A percentile compares a stretch with the other conserved stretches of the same genome.
These are phyloP conservation scores for Stagonosporopsis rhizophila DNA, from an alignment of 2,329 filamentous ascomycete species.

Conservation along the genomic window DNA sequence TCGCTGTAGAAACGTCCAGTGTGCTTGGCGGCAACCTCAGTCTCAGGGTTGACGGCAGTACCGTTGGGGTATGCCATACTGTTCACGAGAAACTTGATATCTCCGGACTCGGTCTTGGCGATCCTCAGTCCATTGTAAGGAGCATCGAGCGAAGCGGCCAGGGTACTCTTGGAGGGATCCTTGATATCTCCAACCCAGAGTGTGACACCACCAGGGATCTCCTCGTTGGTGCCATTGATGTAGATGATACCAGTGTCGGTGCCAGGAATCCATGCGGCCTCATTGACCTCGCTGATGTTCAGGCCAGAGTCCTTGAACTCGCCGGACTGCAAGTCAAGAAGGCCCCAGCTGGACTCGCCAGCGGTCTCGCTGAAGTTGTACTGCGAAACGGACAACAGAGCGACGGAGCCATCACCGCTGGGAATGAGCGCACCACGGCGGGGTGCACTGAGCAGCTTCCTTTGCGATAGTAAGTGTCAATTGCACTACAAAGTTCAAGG, in stretches of 20 bases:
- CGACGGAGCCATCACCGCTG: conserved; percentile 68
- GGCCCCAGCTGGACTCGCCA: conserved; percentile 63
- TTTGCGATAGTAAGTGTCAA: conserved; percentile 19
- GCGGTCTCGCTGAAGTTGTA: conserved; percentile 80
- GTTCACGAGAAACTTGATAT: conserved; percentile 58
- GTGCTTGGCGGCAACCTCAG: conserved; percentile 64
- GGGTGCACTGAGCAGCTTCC: conserved; percentile 71
- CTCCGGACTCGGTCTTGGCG: conserved; percentile 48
- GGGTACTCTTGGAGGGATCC: conserved; percentile 35
- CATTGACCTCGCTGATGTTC: conserved; percentile 43
- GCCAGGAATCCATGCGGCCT: conserved; percentile 45
- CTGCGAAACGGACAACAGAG: conserved; percentile 72
- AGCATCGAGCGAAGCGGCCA: conserved; percentile 53
- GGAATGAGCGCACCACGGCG: conserved; percentile 72
- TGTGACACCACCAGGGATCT: conserved; percentile 45
- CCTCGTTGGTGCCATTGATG: conserved; percentile 70
- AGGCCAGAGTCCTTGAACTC: conserved; percentile 42
- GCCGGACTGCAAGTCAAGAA: conserved; percentile 44
- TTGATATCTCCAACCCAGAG: conserved; percentile 46
- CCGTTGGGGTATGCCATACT: conserved; percentile 73
- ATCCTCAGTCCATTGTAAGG: conserved; percentile 59
- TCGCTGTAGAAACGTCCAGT: conserved; percentile 75
- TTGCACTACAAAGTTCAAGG: neutral
- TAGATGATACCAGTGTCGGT: conserved; percentile 64
- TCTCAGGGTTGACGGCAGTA: conserved; percentile 70